Evolutionary conservation across 2,329 filamentous ascomycete genomes (phyloP).

Genomic region (Berkeleyomyces rouxiae): DNA sequence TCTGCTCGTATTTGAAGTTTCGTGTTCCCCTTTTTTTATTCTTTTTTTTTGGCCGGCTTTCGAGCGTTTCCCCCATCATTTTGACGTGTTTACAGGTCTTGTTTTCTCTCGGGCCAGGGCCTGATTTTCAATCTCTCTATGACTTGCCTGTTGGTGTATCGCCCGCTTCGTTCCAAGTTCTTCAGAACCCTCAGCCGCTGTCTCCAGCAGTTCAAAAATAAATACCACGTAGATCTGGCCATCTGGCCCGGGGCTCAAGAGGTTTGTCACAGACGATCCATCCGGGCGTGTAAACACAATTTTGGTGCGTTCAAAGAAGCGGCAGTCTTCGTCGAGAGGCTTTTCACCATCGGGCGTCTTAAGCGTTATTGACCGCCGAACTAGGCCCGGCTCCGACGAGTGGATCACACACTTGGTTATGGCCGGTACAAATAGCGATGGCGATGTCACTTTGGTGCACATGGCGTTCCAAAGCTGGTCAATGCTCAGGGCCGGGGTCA

Average conservation of each 20-base stretch:
- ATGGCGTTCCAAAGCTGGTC: slow-evolving; percentile 20
- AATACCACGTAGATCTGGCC: slow-evolving; percentile 21
- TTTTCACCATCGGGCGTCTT: slow-evolving; percentile 8
- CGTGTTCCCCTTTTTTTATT: background rate
- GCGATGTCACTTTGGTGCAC: slow-evolving; percentile 18
- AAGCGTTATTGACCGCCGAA: slow-evolving; percentile 17
- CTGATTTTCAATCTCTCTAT: background rate
- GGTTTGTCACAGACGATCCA: slow-evolving; percentile 21
- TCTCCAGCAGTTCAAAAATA: slow-evolving; percentile 20
- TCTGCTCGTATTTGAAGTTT: background rate
- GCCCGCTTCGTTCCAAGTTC: slow-evolving; percentile 15
- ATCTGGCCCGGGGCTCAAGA: slow-evolving; percentile 18
- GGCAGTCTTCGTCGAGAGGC: slow-evolving; percentile 20
- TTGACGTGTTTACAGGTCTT: background rate
- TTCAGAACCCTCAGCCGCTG: slow-evolving; percentile 15
- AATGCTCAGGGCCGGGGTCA: slow-evolving; percentile 16
- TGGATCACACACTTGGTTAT: slow-evolving; percentile 14
- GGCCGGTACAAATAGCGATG: slow-evolving; percentile 19
- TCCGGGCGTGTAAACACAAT: slow-evolving; percentile 20
- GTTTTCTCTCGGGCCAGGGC: background rate
- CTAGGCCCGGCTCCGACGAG: slow-evolving; percentile 10
- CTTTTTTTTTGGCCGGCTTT: background rate
- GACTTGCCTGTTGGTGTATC: slow-evolving; percentile 16
- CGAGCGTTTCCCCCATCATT: too few relatives aligned
- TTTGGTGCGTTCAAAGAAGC: slow-evolving; percentile 18